These are phyloP conservation scores for Trametes cinnabarina DNA, from an alignment of 768 basidiomycete species.

Conservation along the genomic window DNA sequence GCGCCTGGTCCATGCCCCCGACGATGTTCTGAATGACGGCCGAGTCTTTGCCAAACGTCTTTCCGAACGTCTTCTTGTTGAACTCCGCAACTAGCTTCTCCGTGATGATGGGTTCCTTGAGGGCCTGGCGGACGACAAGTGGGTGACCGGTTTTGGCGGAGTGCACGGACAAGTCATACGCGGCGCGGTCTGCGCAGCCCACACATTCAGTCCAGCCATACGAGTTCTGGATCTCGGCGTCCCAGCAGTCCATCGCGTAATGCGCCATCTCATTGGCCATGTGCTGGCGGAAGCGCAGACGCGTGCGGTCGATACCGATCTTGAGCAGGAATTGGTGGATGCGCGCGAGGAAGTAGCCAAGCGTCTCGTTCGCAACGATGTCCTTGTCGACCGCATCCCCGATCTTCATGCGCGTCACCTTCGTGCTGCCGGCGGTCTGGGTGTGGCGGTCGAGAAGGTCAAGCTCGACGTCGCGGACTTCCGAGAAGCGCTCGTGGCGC, in stretches of 20 bases:
- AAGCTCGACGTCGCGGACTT: constrained; percentile 73
- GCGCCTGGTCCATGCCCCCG: constrained; percentile 62
- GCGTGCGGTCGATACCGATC: constrained; percentile 82
- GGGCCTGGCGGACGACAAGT: constrained; percentile 80
- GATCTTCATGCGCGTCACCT: constrained; percentile 63
- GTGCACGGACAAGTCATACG: constrained; percentile 94
- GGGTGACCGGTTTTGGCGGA: constrained; percentile 78
- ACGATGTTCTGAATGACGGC: constrained; percentile 61
- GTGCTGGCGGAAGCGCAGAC: constrained; percentile 94
- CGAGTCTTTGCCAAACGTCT: constrained; percentile 86
- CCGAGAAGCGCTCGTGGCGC: constrained; percentile 76
- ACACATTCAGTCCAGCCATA: constrained; percentile 98
- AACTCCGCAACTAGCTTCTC: constrained; percentile 78
- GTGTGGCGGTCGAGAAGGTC: constrained; percentile 77
- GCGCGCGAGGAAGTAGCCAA: constrained; percentile 95
- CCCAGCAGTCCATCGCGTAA: constrained; percentile 99
- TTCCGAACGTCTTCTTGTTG: constrained; percentile 87
- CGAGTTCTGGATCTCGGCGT: constrained; percentile 94
- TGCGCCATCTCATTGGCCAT: constrained; percentile 99
- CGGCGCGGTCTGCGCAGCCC: constrained; percentile 96
- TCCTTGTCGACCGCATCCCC: constrained; percentile 87
- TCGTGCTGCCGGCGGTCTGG: constrained; percentile 73
- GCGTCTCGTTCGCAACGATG: constrained; percentile 93
- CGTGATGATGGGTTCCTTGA: constrained; percentile 81
- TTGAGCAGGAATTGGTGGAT: constrained; percentile 86